phyloP scores from a whole-genome alignment of 2,329 filamentous ascomycete genomes.

The Colletotrichum falcatum region DNA sequence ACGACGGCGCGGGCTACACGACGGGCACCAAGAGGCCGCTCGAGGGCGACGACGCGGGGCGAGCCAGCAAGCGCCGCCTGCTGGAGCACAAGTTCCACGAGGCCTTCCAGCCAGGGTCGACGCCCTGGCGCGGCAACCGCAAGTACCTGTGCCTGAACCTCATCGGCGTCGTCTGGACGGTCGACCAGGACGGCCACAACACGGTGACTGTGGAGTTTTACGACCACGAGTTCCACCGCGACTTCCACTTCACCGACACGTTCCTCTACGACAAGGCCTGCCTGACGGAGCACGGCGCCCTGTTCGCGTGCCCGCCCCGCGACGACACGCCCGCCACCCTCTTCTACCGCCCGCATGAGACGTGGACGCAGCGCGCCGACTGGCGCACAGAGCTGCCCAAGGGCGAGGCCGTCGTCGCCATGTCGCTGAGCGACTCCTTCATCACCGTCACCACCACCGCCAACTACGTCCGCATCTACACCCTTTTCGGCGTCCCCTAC shows the following conservation, averaged over 20 bases:
- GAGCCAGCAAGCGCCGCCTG: conserved; percentile 62
- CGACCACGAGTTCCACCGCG: conserved; percentile 89
- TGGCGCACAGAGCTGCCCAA: conserved; percentile 90
- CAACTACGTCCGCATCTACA: conserved; percentile 93
- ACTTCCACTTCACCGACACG: conserved; percentile 98
- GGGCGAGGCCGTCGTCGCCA: conserved; percentile 87
- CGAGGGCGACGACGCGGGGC: conserved; percentile 57
- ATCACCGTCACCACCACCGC: conserved; percentile 88
- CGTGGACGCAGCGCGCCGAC: conserved; percentile 90
- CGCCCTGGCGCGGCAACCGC: conserved; percentile 93
- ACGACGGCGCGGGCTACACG: conserved; percentile 92
- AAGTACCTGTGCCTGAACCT: conserved; percentile 95
- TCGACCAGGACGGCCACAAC: conserved; percentile 92
- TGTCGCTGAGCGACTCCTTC: conserved; percentile 92
- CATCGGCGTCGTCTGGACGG: conserved; percentile 95
- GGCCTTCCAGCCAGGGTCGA: conserved; percentile 92
- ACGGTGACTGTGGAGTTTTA: conserved; percentile 98
- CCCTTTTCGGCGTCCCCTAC: conserved; percentile 89
- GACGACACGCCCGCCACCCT: conserved; percentile 75
- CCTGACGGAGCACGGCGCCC: conserved; percentile 83
- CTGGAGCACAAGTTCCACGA: conserved; percentile 78
- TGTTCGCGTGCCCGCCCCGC: conserved; percentile 82
- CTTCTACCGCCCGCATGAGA: conserved; percentile 98
- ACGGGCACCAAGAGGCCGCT: conserved; percentile 66
- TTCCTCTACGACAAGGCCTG: conserved; percentile 97